A percentile compares a stretch with the other conserved stretches of the same genome.
Evolutionary conservation across 139 green algal species (phyloP).

Genomic region (Zygnema cylindricum): DNA sequence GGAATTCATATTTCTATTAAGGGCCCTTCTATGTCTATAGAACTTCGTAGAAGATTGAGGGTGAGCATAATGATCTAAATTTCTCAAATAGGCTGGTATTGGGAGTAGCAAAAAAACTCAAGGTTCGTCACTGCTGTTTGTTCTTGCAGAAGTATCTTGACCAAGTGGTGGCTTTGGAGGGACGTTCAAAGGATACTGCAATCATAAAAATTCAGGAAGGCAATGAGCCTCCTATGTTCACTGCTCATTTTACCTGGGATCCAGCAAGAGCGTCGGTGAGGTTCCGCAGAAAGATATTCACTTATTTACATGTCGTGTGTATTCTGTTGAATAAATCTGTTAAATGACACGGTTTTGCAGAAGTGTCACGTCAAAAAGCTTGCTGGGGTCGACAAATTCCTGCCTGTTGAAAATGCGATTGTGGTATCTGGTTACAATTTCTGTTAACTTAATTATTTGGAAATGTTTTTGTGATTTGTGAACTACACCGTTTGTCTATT

Average conservation of each 20-base stretch:
- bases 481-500: no score
- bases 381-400: neutral
- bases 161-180: slow-evolving; percentile 11
- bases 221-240: slow-evolving; percentile 63
- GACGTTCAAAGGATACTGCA: slow-evolving; percentile 46
- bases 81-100: neutral
- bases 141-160: slow-evolving; percentile 59
- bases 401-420: no score
- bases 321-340: neutral
- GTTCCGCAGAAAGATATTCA: neutral
- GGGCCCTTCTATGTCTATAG: no score
- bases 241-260: slow-evolving; percentile 52
- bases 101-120: neutral
- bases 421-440: no score
- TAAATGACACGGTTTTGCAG: neutral
- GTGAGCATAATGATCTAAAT: neutral
- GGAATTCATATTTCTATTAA: no score
- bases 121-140: slow-evolving; percentile 8
- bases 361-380: neutral
- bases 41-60: neutral
- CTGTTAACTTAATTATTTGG: no score
- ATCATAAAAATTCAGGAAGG: slow-evolving; percentile 41
- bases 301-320: neutral
- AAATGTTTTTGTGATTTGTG: no score
- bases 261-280: neutral